Base-by-base conservation (phyloP, 306 rosid species). In the Abrus pulchellus region DNA sequence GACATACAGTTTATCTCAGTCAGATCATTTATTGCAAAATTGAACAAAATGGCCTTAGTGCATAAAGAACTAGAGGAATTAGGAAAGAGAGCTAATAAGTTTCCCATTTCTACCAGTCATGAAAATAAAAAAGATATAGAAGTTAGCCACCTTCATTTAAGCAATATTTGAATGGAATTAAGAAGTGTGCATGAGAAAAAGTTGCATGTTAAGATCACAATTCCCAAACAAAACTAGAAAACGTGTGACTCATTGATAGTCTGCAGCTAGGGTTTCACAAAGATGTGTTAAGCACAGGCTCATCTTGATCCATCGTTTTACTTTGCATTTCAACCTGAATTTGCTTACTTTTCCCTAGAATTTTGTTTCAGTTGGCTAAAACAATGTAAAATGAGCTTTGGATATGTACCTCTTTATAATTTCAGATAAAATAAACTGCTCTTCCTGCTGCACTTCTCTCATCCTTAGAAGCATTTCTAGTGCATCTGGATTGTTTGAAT, bases 371-470 rank as follows among this genome's bases (percentile, higher is more conserved):
- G 40, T 76, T 6, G 5, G 74, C 36, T 49, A 43, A 55, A 43
- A 59, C 20, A 60, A 50, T 2, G 57, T 61, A 40, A 68, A 73
- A 60, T 67, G 76, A 59, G 54, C 36, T 38, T 53, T 59, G 55
- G 59, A 56, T 20, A 81, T 61, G 14, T 55, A 94, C 91, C 87
- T 75, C 65, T 85, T 74, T 75, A 12, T n/a, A 69, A 64, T 80
- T 88, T 85, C 91, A 77, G 79, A 83, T 48, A 73, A 69, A 79
- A 83, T 71, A 84, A 40, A 74, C 60, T 86, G 78, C 81, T 82
- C 90, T 81, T 90, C 94, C 76, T 75, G 81, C 80, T 92, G 94
- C 33, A 88, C 69, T 68, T 88, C 87, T 80, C 82, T 89, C 87
- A 87, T 70, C 83, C 85, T 86, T 77, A 83, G 90, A 65, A 89